Percentiles rank a stretch among this genome's conserved stretches.
Conservation (phyloP, 2,329 filamentous ascomycete genomes). For the Fonsecaea pedrosoi region DNA sequence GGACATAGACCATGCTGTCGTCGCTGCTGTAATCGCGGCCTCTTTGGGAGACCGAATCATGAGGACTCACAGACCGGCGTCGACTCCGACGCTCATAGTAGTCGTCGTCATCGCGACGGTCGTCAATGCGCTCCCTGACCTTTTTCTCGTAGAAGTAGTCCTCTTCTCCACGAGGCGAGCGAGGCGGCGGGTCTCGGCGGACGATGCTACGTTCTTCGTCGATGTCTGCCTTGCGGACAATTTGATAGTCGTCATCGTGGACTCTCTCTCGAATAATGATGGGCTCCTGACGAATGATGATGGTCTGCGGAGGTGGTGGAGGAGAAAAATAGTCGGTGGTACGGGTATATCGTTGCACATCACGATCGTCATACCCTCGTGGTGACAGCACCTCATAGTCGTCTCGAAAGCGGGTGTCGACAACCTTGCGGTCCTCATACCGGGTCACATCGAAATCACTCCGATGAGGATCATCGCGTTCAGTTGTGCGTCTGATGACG, state of each 20-base stretch:
- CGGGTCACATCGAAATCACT: constrained; percentile 45
- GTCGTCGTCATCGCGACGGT: constrained; percentile 64
- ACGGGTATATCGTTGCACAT: constrained; percentile 59
- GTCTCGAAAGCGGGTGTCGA: constrained; percentile 50
- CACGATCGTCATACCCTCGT: constrained; percentile 45
- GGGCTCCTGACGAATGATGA: constrained; percentile 61
- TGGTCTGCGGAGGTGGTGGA: constrained; percentile 53
- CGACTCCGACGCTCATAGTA: constrained; percentile 67
- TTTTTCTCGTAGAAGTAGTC: constrained; percentile 43
- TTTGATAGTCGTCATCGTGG: constrained; percentile 64
- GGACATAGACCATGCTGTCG: constrained; percentile 67
- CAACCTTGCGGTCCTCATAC: constrained; percentile 49
- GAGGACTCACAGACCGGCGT: constrained; percentile 58
- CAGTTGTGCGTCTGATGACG: constrained; percentile 54
- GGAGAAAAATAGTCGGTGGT: constrained; percentile 60
- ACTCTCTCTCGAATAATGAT: constrained; percentile 63
- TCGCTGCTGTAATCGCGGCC: constrained; percentile 62
- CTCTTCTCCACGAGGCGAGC: constrained; percentile 38
- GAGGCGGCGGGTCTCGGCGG: constrained; percentile 43
- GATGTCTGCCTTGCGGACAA: constrained; percentile 64
- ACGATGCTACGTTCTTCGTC: constrained; percentile 53
- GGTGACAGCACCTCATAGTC: constrained; percentile 52
- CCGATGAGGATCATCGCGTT: constrained; percentile 59
- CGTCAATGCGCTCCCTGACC: constrained; percentile 39
- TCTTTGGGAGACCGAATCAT: constrained; percentile 61